A percentile compares a stretch with the other conserved stretches of the same genome.
Evolutionary conservation across 2,329 filamentous ascomycete species (phyloP).

Genomic region (Microdochium nivale): DNA sequence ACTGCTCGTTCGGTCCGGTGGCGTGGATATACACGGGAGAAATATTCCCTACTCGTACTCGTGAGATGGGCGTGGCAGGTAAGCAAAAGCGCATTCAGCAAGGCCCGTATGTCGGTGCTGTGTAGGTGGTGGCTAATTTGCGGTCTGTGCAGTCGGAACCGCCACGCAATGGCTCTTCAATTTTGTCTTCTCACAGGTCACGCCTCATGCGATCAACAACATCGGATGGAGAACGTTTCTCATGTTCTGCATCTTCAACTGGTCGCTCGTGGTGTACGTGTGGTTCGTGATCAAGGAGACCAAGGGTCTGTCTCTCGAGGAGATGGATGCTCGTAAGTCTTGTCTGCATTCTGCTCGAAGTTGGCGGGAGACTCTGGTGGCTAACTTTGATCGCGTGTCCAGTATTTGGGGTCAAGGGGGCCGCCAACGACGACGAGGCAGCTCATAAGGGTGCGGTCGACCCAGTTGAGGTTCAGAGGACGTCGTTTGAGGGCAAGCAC

Average conservation of each 20-base stretch:
- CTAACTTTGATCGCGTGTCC: not conserved
- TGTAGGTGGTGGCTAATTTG: not conserved
- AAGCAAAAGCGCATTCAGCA: not conserved
- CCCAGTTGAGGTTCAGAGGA: not conserved
- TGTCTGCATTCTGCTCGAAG: not conserved
- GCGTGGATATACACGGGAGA: constrained; percentile 41
- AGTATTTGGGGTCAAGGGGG: not conserved
- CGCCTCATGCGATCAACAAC: constrained; percentile 36
- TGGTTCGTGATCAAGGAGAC: constrained; percentile 35
- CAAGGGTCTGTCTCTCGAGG: constrained; percentile 31
- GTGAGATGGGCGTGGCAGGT: constrained; percentile 36
- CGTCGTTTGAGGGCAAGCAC: not conserved
- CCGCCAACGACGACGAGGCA: not conserved
- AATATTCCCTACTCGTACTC: constrained; percentile 42
- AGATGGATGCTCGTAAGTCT: constrained; percentile 22
- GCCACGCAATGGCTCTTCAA: constrained; percentile 43
- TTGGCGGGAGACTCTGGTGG: no score
- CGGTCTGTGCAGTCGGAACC: constrained; percentile 26
- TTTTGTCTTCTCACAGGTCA: constrained; percentile 38
- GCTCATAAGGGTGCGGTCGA: not conserved
- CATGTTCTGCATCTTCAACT: constrained; percentile 41
- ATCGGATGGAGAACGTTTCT: constrained; percentile 39
- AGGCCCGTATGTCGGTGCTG: not conserved
- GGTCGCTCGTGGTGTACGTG: constrained; percentile 31
- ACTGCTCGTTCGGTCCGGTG: constrained; percentile 42